Base-by-base conservation (phyloP, 306 rosid species). In the Castanea mollissima region DNA sequence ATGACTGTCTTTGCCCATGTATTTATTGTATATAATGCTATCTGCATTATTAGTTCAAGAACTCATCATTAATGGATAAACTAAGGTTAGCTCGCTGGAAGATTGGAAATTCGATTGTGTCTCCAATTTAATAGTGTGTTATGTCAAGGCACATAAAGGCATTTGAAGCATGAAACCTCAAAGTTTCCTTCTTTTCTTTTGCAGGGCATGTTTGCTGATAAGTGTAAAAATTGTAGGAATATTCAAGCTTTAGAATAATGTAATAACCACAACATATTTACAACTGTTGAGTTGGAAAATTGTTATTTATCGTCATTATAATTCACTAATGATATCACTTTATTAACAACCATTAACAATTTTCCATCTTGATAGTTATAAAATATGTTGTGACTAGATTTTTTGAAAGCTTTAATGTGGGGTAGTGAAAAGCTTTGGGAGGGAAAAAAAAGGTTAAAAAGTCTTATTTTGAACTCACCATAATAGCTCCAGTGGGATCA, bases 401-500 rank as follows among this genome's bases (percentile, higher is more conserved):
- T 38, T 38, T 38, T 38, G 10, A 38, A 38, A 6, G 44, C 44
- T 15, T 64, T 16, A 6, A 18, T 14, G 71, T 20, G 34, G 41
- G 0, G 16, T 16, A 64, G 18, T 31, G 21, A 16, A 31, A 65
- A 5, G 41, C 38, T 65, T 65, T 34, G 18, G 5, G 68, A 13
- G 25, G 23, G 13, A 64, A 27, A 18, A 3, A 32, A 4, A 16
- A 65, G 16, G n/a, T 7, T 27, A 1, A 16, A 21, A 79, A 67
- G 2, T 52, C 29, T 63, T 51, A 73, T 60, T 69, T 72, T 76
- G 65, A 83, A 86, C 97, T 92, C 74, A 90, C 97, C 23, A 93
- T 14, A 73, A 93, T 90, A 79, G 96, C 97, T 81, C 97, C 97
- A 19, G 79, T 2, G 55, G 97, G 96, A 82, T 93, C 97, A 79